phyloP scores from a whole-genome alignment of 1,284 basidiomycete genomes.

The Cystobasidium pallidum region DNA sequence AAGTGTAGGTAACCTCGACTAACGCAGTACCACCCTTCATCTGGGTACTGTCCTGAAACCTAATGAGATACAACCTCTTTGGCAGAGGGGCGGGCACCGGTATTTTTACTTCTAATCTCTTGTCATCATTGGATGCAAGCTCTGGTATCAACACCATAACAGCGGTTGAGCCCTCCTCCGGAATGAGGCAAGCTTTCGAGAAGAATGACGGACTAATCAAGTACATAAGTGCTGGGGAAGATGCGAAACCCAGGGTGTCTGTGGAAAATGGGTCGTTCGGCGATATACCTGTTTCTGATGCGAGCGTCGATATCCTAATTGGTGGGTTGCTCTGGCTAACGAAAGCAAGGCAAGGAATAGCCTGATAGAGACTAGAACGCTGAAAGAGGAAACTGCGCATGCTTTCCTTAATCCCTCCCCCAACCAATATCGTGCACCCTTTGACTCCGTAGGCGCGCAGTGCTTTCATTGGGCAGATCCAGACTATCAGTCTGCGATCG shows the following conservation, averaged over 20 bases:
- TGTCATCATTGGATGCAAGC: constrained; percentile 51
- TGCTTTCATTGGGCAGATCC: constrained; percentile 51
- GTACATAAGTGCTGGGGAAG: neutral
- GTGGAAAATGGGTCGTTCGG: constrained; percentile 58
- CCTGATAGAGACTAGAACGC: no score
- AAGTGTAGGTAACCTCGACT: constrained; percentile 31
- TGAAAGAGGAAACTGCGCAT: no score
- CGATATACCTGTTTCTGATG: constrained; percentile 53
- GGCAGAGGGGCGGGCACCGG: constrained; percentile 58
- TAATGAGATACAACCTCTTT: neutral
- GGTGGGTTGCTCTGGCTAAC: constrained; percentile 55
- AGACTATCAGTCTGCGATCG: constrained; percentile 43
- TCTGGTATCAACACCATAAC: constrained; percentile 52
- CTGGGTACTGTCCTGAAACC: neutral
- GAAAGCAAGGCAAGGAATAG: no score
- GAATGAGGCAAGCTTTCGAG: constrained; percentile 57
- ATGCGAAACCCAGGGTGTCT: constrained; percentile 26
- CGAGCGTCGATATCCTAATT: constrained; percentile 56
- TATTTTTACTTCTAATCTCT: constrained; percentile 58
- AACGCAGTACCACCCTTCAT: no score
- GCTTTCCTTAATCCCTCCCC: no score
- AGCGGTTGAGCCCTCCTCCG: constrained; percentile 58
- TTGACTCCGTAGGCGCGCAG: constrained; percentile 29
- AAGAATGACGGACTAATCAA: constrained; percentile 46
- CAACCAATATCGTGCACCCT: no score